Base-by-base conservation (phyloP, 2,329 filamentous ascomycete species). In the Samsoniella hepiali region DNA sequence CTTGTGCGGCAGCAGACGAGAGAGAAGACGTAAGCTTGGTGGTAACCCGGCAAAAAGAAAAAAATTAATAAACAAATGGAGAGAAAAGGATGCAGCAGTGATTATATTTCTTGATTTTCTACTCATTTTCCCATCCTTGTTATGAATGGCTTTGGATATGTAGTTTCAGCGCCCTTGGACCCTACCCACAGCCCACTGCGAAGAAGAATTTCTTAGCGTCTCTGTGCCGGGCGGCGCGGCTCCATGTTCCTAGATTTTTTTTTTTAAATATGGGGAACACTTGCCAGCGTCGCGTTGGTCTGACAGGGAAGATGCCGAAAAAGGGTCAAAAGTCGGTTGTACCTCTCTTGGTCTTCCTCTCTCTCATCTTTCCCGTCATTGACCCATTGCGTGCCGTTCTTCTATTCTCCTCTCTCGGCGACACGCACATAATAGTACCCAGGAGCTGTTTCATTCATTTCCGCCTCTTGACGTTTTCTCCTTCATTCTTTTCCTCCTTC, bases 201-300 rank as follows among this genome's bases (percentile, higher is more conserved):
- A 22, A 22, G 22, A 22, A 22, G 22, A 22, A 22, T 22, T 22
- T 22, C 22, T 10, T 27, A 49, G 42, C 31, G 17, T 17, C 31
- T 32, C 3, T 38, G 7, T 50, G 8, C 15, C 32, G 32, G 51
- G 36, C n/a, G 45, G 45, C 45, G 38, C 29, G 53, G 53, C 55
- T 29, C 22, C 53, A 55, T 27, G 22, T 44, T 47, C 34, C 1
- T 3, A 5, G 34, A 31, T 47, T 36, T 56, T 62, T 62, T 60
- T 61, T 55, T 50, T 47, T 57, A 32, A 62, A 56, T 62, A 62
- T 62, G 59, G 59, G 53, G 59, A 62, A 54, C 3, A 7, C 32
- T 27, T 13, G 22, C 34, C n/a, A 29, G n/a, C 36, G 36, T 8
- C 45, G 15, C 13, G 40, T 31, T 34, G n/a, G 29, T 40, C 22